Evolutionary conservation across 2,329 filamentous ascomycete species (phyloP).

Genomic region (Myriangium duriaei): DNA sequence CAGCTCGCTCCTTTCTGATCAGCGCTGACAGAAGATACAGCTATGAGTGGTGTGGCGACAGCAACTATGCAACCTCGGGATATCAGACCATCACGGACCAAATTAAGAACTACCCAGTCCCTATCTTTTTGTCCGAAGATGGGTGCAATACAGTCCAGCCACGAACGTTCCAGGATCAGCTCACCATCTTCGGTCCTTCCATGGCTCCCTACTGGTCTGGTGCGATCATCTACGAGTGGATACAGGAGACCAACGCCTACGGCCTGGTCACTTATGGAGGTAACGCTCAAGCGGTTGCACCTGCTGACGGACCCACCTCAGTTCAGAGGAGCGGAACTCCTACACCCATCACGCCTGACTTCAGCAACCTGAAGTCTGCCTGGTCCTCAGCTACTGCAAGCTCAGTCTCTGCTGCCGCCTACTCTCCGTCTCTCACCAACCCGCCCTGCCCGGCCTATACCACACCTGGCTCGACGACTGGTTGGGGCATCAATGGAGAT

Average conservation of each 20-base stretch:
- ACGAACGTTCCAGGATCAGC: constrained; percentile 57
- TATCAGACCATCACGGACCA: constrained; percentile 57
- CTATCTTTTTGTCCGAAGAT: constrained; percentile 82
- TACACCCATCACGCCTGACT: constrained; percentile 62
- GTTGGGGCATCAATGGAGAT: constrained; percentile 63
- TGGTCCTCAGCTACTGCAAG: constrained; percentile 63
- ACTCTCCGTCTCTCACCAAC: constrained; percentile 49
- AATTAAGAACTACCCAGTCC: constrained; percentile 61
- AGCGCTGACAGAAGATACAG: too few species aligned
- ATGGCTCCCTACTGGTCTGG: constrained; percentile 66
- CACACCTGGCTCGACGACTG: constrained; percentile 27
- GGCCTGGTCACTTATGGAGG: constrained; percentile 67
- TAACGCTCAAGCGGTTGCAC: constrained; percentile 35
- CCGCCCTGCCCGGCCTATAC: constrained; percentile 61
- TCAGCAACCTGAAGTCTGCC: constrained; percentile 60
- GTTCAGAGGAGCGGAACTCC: constrained; percentile 61
- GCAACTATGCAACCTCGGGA: constrained; percentile 48
- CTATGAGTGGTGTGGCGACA: constrained; percentile 49
- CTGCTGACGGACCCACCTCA: constrained; percentile 46
- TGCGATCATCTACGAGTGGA: constrained; percentile 82
- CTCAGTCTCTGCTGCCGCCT: constrained; percentile 53
- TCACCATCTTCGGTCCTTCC: constrained; percentile 58
- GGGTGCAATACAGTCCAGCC: constrained; percentile 60
- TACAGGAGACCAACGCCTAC: constrained; percentile 71
- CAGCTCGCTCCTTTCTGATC: constrained; percentile 9